phyloP scores from a whole-genome alignment of 371 early-diverging fungal species.

The Syncephalis plumigaleata region DNA sequence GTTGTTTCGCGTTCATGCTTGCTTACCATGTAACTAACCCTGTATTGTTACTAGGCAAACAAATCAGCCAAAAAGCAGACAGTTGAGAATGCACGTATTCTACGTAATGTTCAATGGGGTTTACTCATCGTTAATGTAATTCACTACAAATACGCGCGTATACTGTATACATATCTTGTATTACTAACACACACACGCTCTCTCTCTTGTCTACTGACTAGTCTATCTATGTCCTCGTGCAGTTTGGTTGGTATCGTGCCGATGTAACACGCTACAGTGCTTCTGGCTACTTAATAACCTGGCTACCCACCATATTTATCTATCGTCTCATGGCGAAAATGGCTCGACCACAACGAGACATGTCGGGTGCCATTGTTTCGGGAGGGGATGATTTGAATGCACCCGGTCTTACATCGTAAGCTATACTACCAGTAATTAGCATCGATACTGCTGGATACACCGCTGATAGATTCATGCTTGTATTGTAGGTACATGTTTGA shows the following conservation, averaged over 20 bases:
- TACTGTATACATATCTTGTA: too few species aligned
- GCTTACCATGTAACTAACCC: too few species aligned
- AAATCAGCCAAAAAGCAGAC: slow-evolving; percentile 58
- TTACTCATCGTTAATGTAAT: slow-evolving; percentile 45
- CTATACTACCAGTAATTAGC: too few species aligned
- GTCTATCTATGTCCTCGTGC: slow-evolving; percentile 32
- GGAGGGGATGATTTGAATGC: slow-evolving; percentile 55
- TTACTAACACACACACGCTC: too few species aligned
- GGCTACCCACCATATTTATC: slow-evolving; percentile 26
- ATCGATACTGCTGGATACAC: too few species aligned
- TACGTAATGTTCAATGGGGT: slow-evolving; percentile 35
- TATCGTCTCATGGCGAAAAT: slow-evolving; percentile 26
- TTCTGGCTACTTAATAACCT: slow-evolving; percentile 24
- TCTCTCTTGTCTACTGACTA: too few species aligned
- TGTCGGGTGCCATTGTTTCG: slow-evolving; percentile 29
- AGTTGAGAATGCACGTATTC: slow-evolving; percentile 35
- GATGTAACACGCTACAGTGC: slow-evolving; percentile 24
- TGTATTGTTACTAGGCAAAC: slow-evolving; percentile 37
- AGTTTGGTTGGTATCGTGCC: slow-evolving; percentile 29
- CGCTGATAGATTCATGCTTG: too few species aligned
- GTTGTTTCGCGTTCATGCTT: neutral
- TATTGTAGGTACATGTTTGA: slow-evolving; percentile 72
- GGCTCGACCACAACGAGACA: slow-evolving; percentile 34
- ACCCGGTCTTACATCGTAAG: slow-evolving; percentile 56
- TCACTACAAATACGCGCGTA: too few species aligned